A percentile compares a stretch with the other conserved stretches of the same genome.
These are phyloP conservation scores for Kwoniella europaea DNA, from an alignment of 768 basidiomycete genomes.

Conservation along the genomic window DNA sequence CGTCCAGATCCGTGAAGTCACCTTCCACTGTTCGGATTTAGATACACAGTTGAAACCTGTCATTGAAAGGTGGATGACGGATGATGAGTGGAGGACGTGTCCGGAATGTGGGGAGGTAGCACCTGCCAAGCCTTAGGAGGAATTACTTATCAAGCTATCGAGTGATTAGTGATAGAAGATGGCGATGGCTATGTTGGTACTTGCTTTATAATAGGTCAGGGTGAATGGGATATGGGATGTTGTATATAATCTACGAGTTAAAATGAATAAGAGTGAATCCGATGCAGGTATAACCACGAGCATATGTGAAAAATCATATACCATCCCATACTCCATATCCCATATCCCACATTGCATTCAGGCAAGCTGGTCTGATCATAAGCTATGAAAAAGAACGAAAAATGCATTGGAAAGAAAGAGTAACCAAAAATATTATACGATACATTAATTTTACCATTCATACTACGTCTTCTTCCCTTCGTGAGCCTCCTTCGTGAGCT, in stretches of 20 bases:
- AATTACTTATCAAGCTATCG: conserved; percentile 17
- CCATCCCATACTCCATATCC: too few relatives aligned
- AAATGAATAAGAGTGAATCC: background rate
- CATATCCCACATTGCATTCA: too few relatives aligned
- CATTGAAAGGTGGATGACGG: conserved; percentile 80
- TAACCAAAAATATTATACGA: background rate
- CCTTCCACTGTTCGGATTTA: conserved; percentile 85
- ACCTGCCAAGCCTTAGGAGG: conserved; percentile 62
- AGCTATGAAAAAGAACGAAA: background rate
- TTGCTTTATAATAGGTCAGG: background rate
- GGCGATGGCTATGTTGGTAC: background rate
- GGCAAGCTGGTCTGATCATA: too few relatives aligned
- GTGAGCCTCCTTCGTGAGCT: too few relatives aligned
- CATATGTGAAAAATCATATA: too few relatives aligned
- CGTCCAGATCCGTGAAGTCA: conserved; percentile 79
- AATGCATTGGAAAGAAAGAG: background rate
- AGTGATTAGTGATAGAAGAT: background rate
- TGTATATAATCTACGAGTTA: background rate
- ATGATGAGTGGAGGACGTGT: conserved; percentile 72
- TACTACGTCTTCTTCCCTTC: background rate
- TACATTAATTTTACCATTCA: background rate
- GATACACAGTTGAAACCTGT: conserved; percentile 92
- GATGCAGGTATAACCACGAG: too few relatives aligned
- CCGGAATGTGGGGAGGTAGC: conserved; percentile 71
- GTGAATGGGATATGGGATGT: background rate